phyloP scores from a whole-genome alignment of 2,329 filamentous ascomycete species.

The Colletotrichum zoysiae region DNA sequence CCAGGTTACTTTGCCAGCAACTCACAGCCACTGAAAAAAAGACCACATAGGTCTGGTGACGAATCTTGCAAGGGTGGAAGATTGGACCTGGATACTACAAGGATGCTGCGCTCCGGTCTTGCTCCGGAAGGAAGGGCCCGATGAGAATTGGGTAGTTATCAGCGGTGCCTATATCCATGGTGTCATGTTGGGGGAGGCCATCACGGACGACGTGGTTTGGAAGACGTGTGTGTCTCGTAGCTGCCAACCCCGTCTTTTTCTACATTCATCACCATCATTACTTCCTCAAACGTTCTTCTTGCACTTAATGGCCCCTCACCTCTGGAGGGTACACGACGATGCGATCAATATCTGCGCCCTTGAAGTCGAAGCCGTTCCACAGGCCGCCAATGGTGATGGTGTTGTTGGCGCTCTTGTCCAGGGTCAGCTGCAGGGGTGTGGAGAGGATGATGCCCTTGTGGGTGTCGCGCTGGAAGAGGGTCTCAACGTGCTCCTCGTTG shows the following conservation, averaged over 20 bases:
- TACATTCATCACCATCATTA: constrained; percentile 12
- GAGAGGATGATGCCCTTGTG: constrained; percentile 71
- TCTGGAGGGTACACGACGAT: constrained; percentile 72
- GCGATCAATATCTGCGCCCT: constrained; percentile 69
- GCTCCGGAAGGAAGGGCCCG: background rate
- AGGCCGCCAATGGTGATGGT: constrained; percentile 70
- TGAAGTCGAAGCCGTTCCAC: constrained; percentile 67
- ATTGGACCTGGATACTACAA: background rate
- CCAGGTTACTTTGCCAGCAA: background rate
- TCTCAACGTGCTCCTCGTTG: constrained; percentile 57
- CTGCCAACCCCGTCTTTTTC: background rate
- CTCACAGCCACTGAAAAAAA: background rate
- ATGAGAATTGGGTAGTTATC: background rate
- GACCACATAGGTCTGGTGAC: background rate
- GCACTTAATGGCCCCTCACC: constrained; percentile 37
- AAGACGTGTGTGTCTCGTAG: background rate
- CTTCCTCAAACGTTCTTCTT: background rate
- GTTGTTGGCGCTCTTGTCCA: constrained; percentile 64
- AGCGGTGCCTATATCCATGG: background rate
- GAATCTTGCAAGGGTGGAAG: background rate
- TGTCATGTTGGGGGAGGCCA: background rate
- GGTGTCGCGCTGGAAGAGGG: constrained; percentile 64
- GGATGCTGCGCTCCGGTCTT: background rate
- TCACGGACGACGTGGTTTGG: background rate
- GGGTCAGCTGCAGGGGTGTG: constrained; percentile 65